Percentiles rank a stretch among this genome's conserved stretches.
phyloP scores from a whole-genome alignment of 441 rosid genomes.

The Daphne laureola region DNA sequence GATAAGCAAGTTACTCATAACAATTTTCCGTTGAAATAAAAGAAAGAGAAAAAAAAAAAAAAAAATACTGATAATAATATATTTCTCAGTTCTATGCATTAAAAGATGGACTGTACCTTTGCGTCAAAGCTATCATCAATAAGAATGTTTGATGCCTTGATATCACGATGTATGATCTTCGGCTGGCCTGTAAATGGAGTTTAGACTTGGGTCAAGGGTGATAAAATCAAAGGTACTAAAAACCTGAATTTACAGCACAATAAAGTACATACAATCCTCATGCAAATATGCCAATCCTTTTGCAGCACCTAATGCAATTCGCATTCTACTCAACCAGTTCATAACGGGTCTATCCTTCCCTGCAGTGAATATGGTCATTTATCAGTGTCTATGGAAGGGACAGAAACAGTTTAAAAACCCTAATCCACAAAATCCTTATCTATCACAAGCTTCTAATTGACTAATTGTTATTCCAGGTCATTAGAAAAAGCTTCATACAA shows the following conservation, averaged over 20 bases:
- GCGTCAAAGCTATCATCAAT: conserved; percentile 48
- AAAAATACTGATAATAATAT: no score
- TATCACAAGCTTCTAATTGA: neutral
- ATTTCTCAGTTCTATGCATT: no score
- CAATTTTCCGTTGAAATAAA: no score
- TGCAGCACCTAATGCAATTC: conserved; percentile 62
- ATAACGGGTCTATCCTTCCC: conserved; percentile 48
- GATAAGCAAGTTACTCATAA: no score
- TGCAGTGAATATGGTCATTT: conserved; percentile 13
- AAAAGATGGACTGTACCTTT: conserved; percentile 30
- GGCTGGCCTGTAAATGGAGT: conserved; percentile 42
- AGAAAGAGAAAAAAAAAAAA: no score
- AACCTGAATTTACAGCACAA: no score
- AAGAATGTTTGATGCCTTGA: conserved; percentile 63
- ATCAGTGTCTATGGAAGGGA: neutral
- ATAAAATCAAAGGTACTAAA: no score
- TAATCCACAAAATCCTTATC: neutral
- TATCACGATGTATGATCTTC: conserved; percentile 68
- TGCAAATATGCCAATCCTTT: conserved; percentile 66
- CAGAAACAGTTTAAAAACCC: conserved; percentile 1
- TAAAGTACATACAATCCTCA: conserved; percentile 47
- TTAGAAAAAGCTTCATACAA: neutral
- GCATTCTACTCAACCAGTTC: conserved; percentile 52
- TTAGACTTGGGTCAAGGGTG: neutral
- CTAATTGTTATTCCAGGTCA: neutral